Base-by-base conservation (phyloP, 202 grass and related monocot genomes). In the Panicum virgatum region DNA sequence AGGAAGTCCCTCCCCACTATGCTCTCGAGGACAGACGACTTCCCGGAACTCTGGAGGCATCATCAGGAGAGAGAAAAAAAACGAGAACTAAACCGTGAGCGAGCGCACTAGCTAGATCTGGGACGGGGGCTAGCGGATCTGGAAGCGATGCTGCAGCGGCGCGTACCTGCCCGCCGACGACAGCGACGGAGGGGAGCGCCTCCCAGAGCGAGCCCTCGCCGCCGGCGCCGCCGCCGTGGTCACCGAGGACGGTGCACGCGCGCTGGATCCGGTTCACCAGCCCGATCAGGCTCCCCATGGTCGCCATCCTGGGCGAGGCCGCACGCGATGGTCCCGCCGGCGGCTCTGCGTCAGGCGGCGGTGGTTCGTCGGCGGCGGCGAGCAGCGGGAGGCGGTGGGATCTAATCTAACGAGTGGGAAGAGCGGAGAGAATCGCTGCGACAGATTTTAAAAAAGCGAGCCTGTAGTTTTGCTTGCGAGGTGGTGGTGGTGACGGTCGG, bases 11-110 rank as follows among this genome's bases (percentile, higher is more conserved):
- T 93, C 76, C 96, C 96, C 38, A 99, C 96, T 76, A 99, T 87
- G 91, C 96, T 99, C 85, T 99, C 96, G 50, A 99, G 83, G 85
- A 99, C 96, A 34, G 96, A 99, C 50, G 96, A 99, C 84, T 99
- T 99, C 69, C 96, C 96, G 6, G 96, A 99, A 75, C 96, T 99
- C 97, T 99, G 87, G 29, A 73, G 63, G 44, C 44, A 84, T 66
- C 27, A 92, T 56, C 64, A 73, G 26, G 13, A 66, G 37, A 18
- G n/a, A 71, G 36, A 65, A 32, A n/a, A n/a, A n/a, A 53, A 65
- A 75, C 27, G 58, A n/a, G 47, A 48, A 50, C n/a, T 12, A 72
- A 69, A 40, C 13, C 13, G 69, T 60, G 26, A 72, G 79, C 25
- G 72, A 50, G 79, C 50, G 43, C 47, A 0, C 62, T 39, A 12